Conservation (phyloP, 1,139 yeast species). For the Yamadazyma epiphylla region DNA sequence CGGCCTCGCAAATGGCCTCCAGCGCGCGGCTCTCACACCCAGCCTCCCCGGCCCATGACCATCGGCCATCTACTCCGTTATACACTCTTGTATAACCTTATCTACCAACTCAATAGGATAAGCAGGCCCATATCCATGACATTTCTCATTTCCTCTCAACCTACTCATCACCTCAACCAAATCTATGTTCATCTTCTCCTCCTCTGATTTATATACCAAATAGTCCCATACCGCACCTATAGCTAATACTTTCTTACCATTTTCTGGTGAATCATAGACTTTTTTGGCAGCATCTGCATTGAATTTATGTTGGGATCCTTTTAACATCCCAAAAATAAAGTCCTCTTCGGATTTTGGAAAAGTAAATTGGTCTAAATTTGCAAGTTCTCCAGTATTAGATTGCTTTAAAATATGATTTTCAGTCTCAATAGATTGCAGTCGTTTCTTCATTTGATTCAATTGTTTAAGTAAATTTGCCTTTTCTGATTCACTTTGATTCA, state of each 20-base stretch:
- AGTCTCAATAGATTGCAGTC: slow-evolving; percentile 50
- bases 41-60: no score
- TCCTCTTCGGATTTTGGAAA: slow-evolving; percentile 36
- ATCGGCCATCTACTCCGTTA: no score
- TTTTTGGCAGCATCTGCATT: slow-evolving; percentile 20
- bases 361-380: slow-evolving; percentile 25
- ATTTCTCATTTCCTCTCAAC: slow-evolving; percentile 64
- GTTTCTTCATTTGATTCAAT: slow-evolving; percentile 48
- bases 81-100: slow-evolving; percentile 18
- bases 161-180: slow-evolving; percentile 52
- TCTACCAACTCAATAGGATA: slow-evolving; percentile 53
- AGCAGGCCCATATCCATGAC: slow-evolving; percentile 86
- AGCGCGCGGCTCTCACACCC: no score
- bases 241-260: slow-evolving; percentile 51
- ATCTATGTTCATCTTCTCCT: slow-evolving; percentile 45
- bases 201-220: slow-evolving; percentile 45
- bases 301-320: slow-evolving; percentile 19
- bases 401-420: slow-evolving; percentile 50
- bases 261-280: slow-evolving; percentile 34
- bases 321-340: slow-evolving; percentile 27
- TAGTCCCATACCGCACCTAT: slow-evolving; percentile 85
- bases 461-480: slow-evolving; percentile 36
- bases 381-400: slow-evolving; percentile 1
- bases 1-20: no score
- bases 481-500: slow-evolving; percentile 59